Conservation (phyloP, 2,329 filamentous ascomycete genomes). For the Hyphodiscus sp. region DNA sequence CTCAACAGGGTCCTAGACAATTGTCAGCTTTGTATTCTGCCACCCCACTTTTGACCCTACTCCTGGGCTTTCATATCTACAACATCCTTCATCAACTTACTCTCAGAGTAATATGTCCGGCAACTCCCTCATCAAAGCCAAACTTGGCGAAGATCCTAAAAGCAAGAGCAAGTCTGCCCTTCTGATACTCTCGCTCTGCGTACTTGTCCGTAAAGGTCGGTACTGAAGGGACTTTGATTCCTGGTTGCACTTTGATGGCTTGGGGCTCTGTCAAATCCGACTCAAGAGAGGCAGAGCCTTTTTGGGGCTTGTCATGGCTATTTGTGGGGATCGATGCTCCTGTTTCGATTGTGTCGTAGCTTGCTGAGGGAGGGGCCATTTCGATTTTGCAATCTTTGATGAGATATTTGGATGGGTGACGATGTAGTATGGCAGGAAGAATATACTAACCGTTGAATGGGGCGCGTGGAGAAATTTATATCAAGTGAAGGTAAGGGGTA, state of each 20-base stretch:
- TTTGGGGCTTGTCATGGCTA: background rate
- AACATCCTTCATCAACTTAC: slow-evolving; percentile 14
- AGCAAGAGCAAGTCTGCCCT: slow-evolving; percentile 39
- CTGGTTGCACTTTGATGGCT: background rate
- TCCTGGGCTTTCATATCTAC: background rate
- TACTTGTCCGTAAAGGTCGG: slow-evolving; percentile 28
- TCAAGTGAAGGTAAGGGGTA: too few species aligned
- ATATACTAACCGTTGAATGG: background rate
- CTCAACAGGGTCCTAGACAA: slow-evolving; percentile 29
- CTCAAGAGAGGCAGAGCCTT: background rate
- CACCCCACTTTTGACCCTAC: background rate
- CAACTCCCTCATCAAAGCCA: slow-evolving; percentile 40
- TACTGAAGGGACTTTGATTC: background rate
- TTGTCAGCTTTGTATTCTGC: background rate
- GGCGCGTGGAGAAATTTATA: background rate
- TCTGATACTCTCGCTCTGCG: slow-evolving; percentile 32
- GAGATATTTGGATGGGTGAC: background rate
- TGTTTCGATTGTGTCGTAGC: background rate
- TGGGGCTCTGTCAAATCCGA: background rate
- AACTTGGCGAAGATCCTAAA: slow-evolving; percentile 42
- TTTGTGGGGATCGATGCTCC: background rate
- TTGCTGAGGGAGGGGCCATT: slow-evolving; percentile 1
- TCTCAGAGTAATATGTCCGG: slow-evolving; percentile 39
- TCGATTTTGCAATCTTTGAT: background rate
- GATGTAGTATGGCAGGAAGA: background rate